phyloP scores from a whole-genome alignment of 306 rosid species.

The Erythrophleum fordii region DNA sequence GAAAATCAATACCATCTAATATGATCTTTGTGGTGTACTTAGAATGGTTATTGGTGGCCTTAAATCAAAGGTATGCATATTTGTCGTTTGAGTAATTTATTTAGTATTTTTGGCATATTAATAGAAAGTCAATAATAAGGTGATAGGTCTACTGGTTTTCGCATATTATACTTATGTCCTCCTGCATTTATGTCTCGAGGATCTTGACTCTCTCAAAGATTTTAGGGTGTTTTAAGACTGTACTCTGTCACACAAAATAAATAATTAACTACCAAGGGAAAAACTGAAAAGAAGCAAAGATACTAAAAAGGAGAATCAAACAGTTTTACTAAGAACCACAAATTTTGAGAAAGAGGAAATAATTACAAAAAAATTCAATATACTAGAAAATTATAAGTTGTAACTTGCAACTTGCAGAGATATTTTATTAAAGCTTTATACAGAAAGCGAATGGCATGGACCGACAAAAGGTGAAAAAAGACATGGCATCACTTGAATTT shows the following conservation, averaged over 20 bases:
- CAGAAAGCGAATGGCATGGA: background rate
- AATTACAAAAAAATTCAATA: background rate
- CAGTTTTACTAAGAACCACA: background rate
- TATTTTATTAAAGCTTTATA: background rate
- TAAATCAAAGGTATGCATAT: constrained; percentile 79
- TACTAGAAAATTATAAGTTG: background rate
- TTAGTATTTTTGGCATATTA: constrained; percentile 27
- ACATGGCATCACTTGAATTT: background rate
- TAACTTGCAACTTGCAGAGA: background rate
- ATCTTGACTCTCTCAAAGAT: too few species aligned
- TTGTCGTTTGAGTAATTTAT: constrained; percentile 19
- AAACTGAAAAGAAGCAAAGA: background rate
- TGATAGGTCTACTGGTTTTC: too few species aligned
- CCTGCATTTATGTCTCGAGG: too few species aligned
- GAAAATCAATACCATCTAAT: constrained; percentile 76
- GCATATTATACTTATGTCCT: too few species aligned
- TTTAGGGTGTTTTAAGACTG: too few species aligned
- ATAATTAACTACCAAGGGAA: too few species aligned
- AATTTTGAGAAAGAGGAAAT: constrained; percentile 12
- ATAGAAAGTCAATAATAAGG: too few species aligned
- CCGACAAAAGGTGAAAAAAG: too few species aligned
- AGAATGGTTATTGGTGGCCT: constrained; percentile 64
- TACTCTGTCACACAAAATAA: too few species aligned
- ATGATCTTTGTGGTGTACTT: constrained; percentile 83
- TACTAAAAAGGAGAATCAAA: constrained; percentile 30